These are phyloP conservation scores for Skeletonema potamos DNA, from an alignment of 108 stramenopile genomes.

Conservation along the genomic window DNA sequence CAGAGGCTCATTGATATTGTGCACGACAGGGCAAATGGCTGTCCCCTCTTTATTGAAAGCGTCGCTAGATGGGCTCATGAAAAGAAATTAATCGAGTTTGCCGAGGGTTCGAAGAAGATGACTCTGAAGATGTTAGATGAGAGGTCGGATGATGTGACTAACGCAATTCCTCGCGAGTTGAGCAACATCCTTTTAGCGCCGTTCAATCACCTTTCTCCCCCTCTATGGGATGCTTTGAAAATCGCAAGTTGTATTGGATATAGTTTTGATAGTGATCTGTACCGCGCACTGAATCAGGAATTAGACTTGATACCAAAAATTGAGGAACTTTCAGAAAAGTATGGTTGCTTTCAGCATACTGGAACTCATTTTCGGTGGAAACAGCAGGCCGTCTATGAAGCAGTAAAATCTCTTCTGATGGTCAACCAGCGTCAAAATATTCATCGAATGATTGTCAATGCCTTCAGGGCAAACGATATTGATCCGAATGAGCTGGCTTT, in stretches of 20 bases:
- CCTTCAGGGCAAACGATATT: slow-evolving; percentile 33
- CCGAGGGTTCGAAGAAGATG: slow-evolving; percentile 44
- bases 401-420: slow-evolving; percentile 56
- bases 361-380: slow-evolving; percentile 45
- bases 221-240: slow-evolving; percentile 51
- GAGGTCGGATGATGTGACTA: slow-evolving; percentile 44
- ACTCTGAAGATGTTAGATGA: slow-evolving; percentile 40
- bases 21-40: slow-evolving; percentile 49
- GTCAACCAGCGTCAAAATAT: slow-evolving; percentile 48
- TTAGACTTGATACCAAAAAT: slow-evolving; percentile 47
- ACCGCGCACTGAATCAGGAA: slow-evolving; percentile 26
- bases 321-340: slow-evolving; percentile 28
- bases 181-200: slow-evolving; percentile 48
- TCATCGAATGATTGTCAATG: slow-evolving; percentile 49
- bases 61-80: slow-evolving; percentile 49
- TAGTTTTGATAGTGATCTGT: slow-evolving; percentile 48
- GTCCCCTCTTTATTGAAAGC: slow-evolving; percentile 48
- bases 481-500: slow-evolving; percentile 21
- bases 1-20: slow-evolving; percentile 41
- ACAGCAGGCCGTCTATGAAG: slow-evolving; percentile 55
- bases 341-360: slow-evolving; percentile 38
- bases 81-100: slow-evolving; percentile 45
- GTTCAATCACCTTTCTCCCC: slow-evolving; percentile 46
- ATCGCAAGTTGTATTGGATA: slow-evolving; percentile 58
- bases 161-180: slow-evolving; percentile 45